Base-by-base conservation (phyloP, 768 basidiomycete species). In the Leccinum rimulosum region DNA sequence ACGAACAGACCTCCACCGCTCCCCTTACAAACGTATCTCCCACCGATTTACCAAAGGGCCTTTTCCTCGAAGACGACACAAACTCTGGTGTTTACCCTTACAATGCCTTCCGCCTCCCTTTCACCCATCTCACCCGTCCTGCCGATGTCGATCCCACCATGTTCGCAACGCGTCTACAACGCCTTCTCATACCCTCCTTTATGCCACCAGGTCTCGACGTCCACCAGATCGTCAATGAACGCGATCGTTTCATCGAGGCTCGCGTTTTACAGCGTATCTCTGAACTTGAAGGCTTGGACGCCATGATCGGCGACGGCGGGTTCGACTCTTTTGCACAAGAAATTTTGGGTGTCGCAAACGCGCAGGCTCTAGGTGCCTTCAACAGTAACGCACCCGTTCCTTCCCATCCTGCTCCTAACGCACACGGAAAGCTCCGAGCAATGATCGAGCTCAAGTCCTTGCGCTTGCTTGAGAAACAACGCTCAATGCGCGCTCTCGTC, bases 191-290 rank as follows among this genome's bases (percentile, higher is more conserved):
- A 19, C 97, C 97, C 0, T 90, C 90, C 7, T 77, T 98, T 61
- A 91, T 93, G 85, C 96, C 97, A 0, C 76, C 82, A 10, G 96
- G 96, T 15, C 84, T 99, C 31, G 97, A 99, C 71, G 91, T 95
- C 4, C 89, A 95, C 65, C 85, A 93, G 63, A 82, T 98, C 60
- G 81, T 95, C 67, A 89, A 92, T 62, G 97, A 99, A 74, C 86
- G 96, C 6, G 93, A 96, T 64, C 84, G 92, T 10, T 95, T 86
- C 73, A 85, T 98, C 57, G 92, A 97, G 67, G 89, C 91, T 4
- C 86, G 96, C 22, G 85, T 98, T 53, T 82, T 86, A 43, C 93
- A 97, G 74, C 86, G 97, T 36, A 88, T 96, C 55, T 82, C 83
- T 17, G 97, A 99, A 71, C 84, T 99, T 22, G 88, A 92, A 68